Conservation (phyloP, 1,139 yeast species). For the Taiozyma sp. region DNA sequence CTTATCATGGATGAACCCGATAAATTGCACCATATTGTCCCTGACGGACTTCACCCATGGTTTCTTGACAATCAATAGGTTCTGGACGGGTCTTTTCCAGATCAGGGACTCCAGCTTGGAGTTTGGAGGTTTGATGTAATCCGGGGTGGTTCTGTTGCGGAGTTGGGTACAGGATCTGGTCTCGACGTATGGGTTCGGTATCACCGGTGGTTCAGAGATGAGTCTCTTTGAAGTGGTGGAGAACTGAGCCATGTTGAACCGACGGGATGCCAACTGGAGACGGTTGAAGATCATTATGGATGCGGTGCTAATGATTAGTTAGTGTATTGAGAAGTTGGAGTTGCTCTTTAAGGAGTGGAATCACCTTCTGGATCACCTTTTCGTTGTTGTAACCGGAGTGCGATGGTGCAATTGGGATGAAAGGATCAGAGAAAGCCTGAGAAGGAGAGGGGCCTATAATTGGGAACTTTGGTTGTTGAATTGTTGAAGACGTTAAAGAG, state of each 20-base stretch:
- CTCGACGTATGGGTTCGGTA: constrained; percentile 17
- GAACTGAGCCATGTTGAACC: not conserved
- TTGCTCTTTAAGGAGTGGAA: not conserved
- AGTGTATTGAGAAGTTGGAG: too few species aligned
- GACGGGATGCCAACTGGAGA: not conserved
- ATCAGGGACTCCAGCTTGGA: constrained; percentile 44
- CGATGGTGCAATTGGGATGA: not conserved
- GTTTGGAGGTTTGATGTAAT: constrained; percentile 38
- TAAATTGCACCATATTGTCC: constrained; percentile 59
- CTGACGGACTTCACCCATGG: constrained; percentile 71
- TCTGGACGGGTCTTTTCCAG: constrained; percentile 53
- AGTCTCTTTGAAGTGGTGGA: constrained; percentile 6
- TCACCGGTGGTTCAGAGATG: constrained; percentile 21
- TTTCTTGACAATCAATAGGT: constrained; percentile 75
- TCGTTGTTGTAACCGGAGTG: not conserved
- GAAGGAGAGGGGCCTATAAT: too few species aligned
- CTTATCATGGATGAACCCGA: constrained; percentile 44
- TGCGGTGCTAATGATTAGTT: too few species aligned
- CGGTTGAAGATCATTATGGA: not conserved
- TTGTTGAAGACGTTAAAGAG: too few species aligned
- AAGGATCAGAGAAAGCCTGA: too few species aligned
- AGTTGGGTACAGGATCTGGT: constrained; percentile 14
- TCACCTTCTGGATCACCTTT: not conserved
- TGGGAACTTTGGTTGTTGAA: too few species aligned
- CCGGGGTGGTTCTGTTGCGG: constrained; percentile 28